Percentiles rank a stretch among this genome's conserved stretches.
Evolutionary conservation across 2,329 filamentous ascomycete species (phyloP).

Genomic region (Fusarium staphyleae): DNA sequence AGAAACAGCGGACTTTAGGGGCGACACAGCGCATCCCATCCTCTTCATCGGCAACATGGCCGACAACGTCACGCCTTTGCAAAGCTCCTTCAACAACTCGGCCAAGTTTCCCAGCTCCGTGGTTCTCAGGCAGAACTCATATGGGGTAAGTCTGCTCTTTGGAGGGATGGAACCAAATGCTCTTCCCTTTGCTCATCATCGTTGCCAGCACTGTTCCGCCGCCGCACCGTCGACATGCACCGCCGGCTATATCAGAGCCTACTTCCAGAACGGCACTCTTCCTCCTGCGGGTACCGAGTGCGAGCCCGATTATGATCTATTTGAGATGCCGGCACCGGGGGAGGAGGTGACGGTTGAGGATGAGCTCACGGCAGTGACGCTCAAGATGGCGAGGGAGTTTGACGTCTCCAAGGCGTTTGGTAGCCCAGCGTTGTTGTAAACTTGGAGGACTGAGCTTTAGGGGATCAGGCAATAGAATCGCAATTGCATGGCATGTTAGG

Average conservation of each 20-base stretch:
- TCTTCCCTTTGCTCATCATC: neutral
- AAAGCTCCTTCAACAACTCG: constrained; percentile 55
- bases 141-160: constrained; percentile 51
- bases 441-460: too few relatives aligned
- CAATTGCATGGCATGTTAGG: too few relatives aligned
- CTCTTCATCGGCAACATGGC: constrained; percentile 54
- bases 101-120: constrained; percentile 54
- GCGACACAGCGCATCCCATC: constrained; percentile 52
- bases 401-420: constrained; percentile 31
- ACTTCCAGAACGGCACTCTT: constrained; percentile 55
- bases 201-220: constrained; percentile 56
- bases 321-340: constrained; percentile 42
- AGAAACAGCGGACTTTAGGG: constrained; percentile 42
- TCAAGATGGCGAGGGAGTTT: constrained; percentile 23
- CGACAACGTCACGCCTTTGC: constrained; percentile 58
- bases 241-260: constrained; percentile 49
- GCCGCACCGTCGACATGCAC: constrained; percentile 55
- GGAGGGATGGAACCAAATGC: neutral
- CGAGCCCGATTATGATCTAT: constrained; percentile 53
- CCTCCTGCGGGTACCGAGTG: constrained; percentile 56
- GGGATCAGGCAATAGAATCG: too few relatives aligned
- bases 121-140: constrained; percentile 58
- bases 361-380: constrained; percentile 29
- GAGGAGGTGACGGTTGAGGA: constrained; percentile 18
- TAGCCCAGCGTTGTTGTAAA: neutral